These are phyloP conservation scores for Cladosporium sp. DNA, from an alignment of 2,329 filamentous ascomycete species.

Conservation along the genomic window DNA sequence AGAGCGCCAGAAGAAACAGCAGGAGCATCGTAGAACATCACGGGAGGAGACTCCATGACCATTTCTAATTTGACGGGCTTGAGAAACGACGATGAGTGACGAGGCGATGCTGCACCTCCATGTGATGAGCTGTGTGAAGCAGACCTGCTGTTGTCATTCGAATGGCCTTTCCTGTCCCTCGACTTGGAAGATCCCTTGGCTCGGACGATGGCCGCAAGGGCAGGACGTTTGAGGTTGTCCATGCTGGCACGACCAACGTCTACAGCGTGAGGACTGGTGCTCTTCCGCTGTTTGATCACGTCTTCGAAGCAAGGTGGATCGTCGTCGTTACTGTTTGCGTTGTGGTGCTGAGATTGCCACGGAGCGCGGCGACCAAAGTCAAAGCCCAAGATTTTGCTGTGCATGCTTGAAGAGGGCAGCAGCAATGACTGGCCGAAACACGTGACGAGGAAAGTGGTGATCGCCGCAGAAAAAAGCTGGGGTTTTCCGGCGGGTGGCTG, in stretches of 20 bases:
- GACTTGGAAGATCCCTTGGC: constrained; percentile 12
- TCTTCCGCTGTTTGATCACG: constrained; percentile 14
- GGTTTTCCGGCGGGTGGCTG: constrained; percentile 8
- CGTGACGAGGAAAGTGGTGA: not conserved
- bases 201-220: constrained; percentile 14
- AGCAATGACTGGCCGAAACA: not conserved
- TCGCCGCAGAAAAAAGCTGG: constrained; percentile 10
- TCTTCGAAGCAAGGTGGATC: constrained; percentile 12
- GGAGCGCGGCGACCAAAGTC: constrained; percentile 22
- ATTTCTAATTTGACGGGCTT: constrained; percentile 53
- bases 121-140: constrained; percentile 18
- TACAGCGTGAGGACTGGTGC: constrained; percentile 15
- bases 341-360: constrained; percentile 12
- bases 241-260: constrained; percentile 27
- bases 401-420: constrained; percentile 23
- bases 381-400: constrained; percentile 30
- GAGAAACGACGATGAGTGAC: constrained; percentile 5
- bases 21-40: constrained; percentile 75
- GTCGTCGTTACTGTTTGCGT: constrained; percentile 1
- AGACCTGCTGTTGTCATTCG: constrained; percentile 27
- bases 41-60: constrained; percentile 77
- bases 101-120: constrained; percentile 18
- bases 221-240: constrained; percentile 33
- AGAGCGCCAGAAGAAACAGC: constrained; percentile 76
- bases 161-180: constrained; percentile 14